Conservation (phyloP, 2,329 filamentous ascomycete genomes). For the Elsinoe fawcettii region DNA sequence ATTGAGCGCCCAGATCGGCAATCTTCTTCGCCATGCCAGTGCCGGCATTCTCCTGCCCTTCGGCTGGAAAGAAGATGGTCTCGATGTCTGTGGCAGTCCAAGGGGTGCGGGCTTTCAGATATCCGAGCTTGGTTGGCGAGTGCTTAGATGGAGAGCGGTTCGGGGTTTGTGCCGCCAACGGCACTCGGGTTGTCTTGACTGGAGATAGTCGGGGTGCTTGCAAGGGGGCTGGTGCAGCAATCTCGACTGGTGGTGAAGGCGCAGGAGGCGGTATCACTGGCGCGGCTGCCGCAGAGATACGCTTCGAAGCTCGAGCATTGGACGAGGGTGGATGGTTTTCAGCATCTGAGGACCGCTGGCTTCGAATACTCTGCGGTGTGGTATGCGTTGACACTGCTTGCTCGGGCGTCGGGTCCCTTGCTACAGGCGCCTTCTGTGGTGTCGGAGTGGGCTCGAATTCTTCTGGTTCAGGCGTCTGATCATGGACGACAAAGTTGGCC, state of each 20-base stretch:
- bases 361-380: constrained; percentile 42
- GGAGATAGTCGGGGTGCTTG: constrained; percentile 22
- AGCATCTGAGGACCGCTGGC: constrained; percentile 64
- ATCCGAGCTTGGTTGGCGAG: constrained; percentile 40
- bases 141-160: constrained; percentile 25
- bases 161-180: constrained; percentile 36
- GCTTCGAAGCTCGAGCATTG: constrained; percentile 14
- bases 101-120: constrained; percentile 44
- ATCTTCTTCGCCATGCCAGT: constrained; percentile 37
- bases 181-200: constrained; percentile 32
- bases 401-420: constrained; percentile 21
- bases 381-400: constrained; percentile 55
- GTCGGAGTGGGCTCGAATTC: constrained; percentile 32
- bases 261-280: constrained; percentile 23
- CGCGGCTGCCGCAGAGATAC: constrained; percentile 4
- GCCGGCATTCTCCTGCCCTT: constrained; percentile 38
- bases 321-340: constrained; percentile 72
- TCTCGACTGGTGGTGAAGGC: constrained; percentile 28
- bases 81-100: constrained; percentile 78
- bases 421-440: constrained; percentile 20
- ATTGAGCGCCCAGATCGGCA: constrained; percentile 43
- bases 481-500: constrained; percentile 8
- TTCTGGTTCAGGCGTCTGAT: constrained; percentile 24
- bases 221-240: constrained; percentile 16
- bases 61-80: constrained; percentile 48